Evolutionary conservation across 2,329 filamentous ascomycete genomes (phyloP), one percentile per base, ranked within the genome.

Genomic region (Botryotinia globosa): DNA sequence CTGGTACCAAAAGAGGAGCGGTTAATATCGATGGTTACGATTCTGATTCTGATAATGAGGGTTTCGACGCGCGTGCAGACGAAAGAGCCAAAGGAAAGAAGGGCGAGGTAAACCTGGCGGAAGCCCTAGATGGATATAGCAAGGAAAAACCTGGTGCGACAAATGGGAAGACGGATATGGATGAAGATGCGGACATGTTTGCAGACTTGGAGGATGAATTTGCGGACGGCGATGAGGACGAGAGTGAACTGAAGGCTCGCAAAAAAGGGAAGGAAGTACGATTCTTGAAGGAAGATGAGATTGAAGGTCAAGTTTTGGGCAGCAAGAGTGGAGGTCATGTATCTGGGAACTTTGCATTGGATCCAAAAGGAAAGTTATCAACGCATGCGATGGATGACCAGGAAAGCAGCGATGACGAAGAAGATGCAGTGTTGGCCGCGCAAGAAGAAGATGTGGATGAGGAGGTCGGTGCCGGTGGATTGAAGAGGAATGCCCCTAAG

Each of bases 11-110:
- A 82, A 93, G 96, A 75, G 95, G 95, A 77, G 96, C 95, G 0
- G 93, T 99, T 72, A 98, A 98, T 79, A 90, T 99, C 58, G 96
- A 98, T 80, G 96, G 96, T 68, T 99, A 98, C 83, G 95, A 98
- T 77, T 96, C 92, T 16, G 96, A 99, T 82, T 97, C 95, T 3
- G 89, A 92, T 69, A 95, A 97, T 76, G 96, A 98, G 80, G 94
- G 92, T 62, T 97, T 97, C 81, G 89, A 96, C 77, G 88, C 87
- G 45, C 88, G 92, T 69, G 91, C 92, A 9, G 89, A 90, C 73
- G 87, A 87, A 72, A 87, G 88, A 75, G 84, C 83, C 70, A 85
- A 80, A 73, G 77, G 74, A 25, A 83, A 83, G 77, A 80, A 82
- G 42, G 84, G 84, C 2, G 82, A 86, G n/a, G 84, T 87, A 12